Evolutionary conservation across 371 early-diverging fungal genomes (phyloP).

Genomic region (Fennellomyces sp.): DNA sequence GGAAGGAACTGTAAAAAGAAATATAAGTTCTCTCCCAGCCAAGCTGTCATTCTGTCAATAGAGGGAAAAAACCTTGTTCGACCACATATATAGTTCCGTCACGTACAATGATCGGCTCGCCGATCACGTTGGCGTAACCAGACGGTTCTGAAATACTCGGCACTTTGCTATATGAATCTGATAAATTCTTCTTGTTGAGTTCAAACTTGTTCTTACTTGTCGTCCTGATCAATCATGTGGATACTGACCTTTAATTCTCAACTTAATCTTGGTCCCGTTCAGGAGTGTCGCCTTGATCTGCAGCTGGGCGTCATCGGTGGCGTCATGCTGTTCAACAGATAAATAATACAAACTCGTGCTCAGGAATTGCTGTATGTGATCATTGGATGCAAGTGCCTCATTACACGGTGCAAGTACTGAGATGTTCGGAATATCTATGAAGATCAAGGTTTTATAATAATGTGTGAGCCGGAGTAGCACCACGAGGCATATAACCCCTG

Average conservation of each 20-base stretch:
- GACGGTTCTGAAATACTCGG: background rate
- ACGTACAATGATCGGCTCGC: background rate
- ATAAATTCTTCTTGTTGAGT: no score
- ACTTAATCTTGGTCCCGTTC: background rate
- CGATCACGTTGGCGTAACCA: background rate
- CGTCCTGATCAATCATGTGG: background rate
- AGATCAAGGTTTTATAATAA: background rate
- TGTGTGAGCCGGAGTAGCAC: no score
- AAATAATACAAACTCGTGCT: background rate
- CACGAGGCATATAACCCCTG: no score
- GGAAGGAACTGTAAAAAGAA: conserved; percentile 3
- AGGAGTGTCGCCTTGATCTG: background rate
- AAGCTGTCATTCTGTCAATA: background rate
- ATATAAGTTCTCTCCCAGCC: background rate
- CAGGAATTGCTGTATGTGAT: background rate
- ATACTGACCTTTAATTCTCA: background rate
- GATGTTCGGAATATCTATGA: background rate
- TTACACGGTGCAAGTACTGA: background rate
- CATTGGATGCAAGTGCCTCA: background rate
- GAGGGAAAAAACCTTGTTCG: background rate
- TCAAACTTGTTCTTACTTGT: no score
- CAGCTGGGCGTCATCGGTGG: background rate
- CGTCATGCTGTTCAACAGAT: background rate
- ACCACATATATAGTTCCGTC: background rate
- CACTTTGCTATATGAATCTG: background rate